These are phyloP conservation scores for Penicillium sp. DNA, from an alignment of 2,329 filamentous ascomycete genomes.

Conservation along the genomic window DNA sequence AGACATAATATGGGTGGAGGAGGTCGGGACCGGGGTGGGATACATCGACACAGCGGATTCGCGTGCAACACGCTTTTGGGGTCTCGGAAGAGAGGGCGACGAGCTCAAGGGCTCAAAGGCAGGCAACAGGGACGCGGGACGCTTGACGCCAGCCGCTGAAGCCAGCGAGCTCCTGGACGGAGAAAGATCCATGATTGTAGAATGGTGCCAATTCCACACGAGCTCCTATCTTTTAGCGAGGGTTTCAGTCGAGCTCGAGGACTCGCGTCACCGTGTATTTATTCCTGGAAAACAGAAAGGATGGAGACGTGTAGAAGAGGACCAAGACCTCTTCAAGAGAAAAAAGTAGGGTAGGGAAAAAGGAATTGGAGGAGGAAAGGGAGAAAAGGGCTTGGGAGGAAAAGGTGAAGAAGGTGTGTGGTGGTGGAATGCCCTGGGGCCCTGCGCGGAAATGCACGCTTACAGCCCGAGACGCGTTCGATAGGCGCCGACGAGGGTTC, in stretches of 20 bases:
- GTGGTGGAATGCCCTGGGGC: constrained; percentile 35
- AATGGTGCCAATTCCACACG: constrained; percentile 9
- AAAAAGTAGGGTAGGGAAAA: constrained; percentile 10
- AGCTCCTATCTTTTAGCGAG: constrained; percentile 14
- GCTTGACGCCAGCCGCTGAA: constrained; percentile 42
- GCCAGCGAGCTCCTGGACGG: constrained; percentile 34
- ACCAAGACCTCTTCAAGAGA: neutral
- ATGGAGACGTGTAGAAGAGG: constrained; percentile 7
- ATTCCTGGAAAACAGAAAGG: constrained; percentile 11
- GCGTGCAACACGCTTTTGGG: constrained; percentile 45
- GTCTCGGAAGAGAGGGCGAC: constrained; percentile 47
- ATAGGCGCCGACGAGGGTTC: constrained; percentile 37
- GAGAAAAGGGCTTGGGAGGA: constrained; percentile 21
- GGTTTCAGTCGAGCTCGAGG: constrained; percentile 24
- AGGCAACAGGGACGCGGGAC: constrained; percentile 46
- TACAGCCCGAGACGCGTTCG: constrained; percentile 40
- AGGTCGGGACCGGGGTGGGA: constrained; percentile 89
- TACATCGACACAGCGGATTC: constrained; percentile 58
- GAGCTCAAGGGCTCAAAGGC: constrained; percentile 49
- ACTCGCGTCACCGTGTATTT: constrained; percentile 24
- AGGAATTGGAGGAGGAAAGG: constrained; percentile 24
- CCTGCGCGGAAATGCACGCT: constrained; percentile 41
- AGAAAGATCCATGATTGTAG: constrained; percentile 39
- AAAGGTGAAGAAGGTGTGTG: constrained; percentile 25
- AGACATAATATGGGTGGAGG: constrained; percentile 83